These are phyloP conservation scores for Malassezia restricta DNA, from an alignment of 1,284 basidiomycete genomes.

Conservation along the genomic window DNA sequence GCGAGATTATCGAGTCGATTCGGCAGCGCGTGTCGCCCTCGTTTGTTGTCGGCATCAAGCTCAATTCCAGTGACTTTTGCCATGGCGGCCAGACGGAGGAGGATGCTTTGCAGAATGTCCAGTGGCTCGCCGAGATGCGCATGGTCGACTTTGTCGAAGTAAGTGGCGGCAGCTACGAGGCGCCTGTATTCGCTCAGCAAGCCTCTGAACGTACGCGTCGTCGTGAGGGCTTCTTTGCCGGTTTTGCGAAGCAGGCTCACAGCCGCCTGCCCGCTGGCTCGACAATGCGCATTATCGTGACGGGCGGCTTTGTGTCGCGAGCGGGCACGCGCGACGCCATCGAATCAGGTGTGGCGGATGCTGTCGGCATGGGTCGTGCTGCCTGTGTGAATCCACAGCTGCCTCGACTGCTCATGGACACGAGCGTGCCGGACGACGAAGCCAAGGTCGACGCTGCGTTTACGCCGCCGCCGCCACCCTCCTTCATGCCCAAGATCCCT, in stretches of 20 bases:
- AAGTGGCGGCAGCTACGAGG: slow-evolving; percentile 74
- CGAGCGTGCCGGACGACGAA: slow-evolving; percentile 6
- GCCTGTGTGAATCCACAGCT: slow-evolving; percentile 8
- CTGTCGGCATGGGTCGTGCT: slow-evolving; percentile 10
- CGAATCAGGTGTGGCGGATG: slow-evolving; percentile 1
- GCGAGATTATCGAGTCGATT: slow-evolving; percentile 56
- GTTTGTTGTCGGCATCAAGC: slow-evolving; percentile 71
- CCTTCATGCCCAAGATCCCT: slow-evolving; percentile 1
- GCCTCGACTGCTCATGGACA: slow-evolving; percentile 4
- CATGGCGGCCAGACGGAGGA: slow-evolving; percentile 49
- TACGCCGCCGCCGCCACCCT: neutral
- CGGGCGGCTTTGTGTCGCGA: slow-evolving; percentile 63
- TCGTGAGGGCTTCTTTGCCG: slow-evolving; percentile 49
- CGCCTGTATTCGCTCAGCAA: slow-evolving; percentile 53
- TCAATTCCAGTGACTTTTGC: slow-evolving; percentile 70
- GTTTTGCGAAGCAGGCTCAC: slow-evolving; percentile 48
- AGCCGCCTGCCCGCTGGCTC: slow-evolving; percentile 15
- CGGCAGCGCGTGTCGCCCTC: slow-evolving; percentile 53
- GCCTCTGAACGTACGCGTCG: slow-evolving; percentile 32
- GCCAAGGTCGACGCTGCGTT: neutral
- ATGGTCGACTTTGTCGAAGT: slow-evolving; percentile 71
- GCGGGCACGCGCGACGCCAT: slow-evolving; percentile 53
- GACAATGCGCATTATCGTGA: slow-evolving; percentile 58
- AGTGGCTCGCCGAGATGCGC: slow-evolving; percentile 56
- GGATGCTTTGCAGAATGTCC: slow-evolving; percentile 58